Evolutionary conservation across 352 stramenopile species (phyloP), one percentile per base, ranked within the genome.

Genomic region (Pythium volutum): DNA sequence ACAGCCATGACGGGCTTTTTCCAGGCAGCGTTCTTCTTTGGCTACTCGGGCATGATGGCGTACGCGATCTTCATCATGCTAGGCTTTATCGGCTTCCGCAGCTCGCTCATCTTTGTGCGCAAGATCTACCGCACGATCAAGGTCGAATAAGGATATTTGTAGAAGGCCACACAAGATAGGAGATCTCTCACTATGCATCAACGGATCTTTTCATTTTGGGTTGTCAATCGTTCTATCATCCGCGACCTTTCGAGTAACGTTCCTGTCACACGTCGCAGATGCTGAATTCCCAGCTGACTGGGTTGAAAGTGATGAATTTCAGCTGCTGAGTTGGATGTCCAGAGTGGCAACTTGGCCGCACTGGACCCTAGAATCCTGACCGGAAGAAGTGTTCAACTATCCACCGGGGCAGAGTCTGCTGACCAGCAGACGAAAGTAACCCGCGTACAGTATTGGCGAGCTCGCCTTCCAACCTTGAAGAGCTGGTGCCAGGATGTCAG

Each of bases 121-220:
- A 97, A 98, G 79, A 99, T 99, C 69, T 99, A 99, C 73, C 88
- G 88, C 42, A 86, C 89, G 46, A 96, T 99, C 55, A 99, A 99
- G 76, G 95, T 93, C 55, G 96, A 99, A 74, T 99, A 94, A 48
- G 41, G 2, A 8, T 16, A 48, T 14, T 27, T 12, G 38, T 25
- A 14, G 26, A 27, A 14, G 29, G 18, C 12, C 50, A 20, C 45
- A 36, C 9, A 20, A 11, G 25, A 14, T 6, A 20, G 45, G 23
- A 16, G 6, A 9, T 43, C 7, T 12, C 36, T 18, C 36, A 22
- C 6, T 43, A n/a, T 48, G 26, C n/a, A 20, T 15, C 9, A 9
- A 43, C 36, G 3, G 11, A 43, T 20, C 2, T 43, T 22, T 22
- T 8, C 36, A 3, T 43, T 43, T 43, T 18, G 36, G 33, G 33